Base-by-base conservation (phyloP, 2,329 filamentous ascomycete species). In the Microcyclospora tardicrescens region DNA sequence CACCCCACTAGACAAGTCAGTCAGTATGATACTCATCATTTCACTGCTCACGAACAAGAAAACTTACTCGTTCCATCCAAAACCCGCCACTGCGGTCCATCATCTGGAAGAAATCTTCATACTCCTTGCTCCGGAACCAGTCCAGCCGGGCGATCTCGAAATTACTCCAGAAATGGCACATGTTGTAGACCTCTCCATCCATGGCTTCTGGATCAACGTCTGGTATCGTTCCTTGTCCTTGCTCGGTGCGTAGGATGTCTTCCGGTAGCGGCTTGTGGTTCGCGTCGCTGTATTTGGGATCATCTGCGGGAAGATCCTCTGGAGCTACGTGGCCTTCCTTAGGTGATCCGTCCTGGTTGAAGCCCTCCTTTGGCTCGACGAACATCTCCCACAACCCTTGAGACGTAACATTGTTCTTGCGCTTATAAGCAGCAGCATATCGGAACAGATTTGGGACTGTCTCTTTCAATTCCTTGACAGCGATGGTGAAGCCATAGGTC, bases 121-220 rank as follows among this genome's bases (percentile, higher is more conserved):
- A 98, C 57, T 86, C 83, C 65, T 94, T 89, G 68, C 87, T 95
- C 52, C 91, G 78, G 74, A 96, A 96, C 77, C 86, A 98, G 65
- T 84, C 81, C 44, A 98, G 73, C 43, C 79, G 78, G 11, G 91
- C 91, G 65, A 98, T 98, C 63, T 98, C 91, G 51, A 98, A 98
- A 62, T 98, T 98, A 61, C 86, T 94, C 91, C 91, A 98, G 69
- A 95, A 98, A 68, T 98, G 91, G 61, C 91, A 98, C 91, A 98
- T 98, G 67, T 98, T 98, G 71, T 98, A 98, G 53, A 79, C 84
- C 61, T 98, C 91, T 46, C 86, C 85, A 59, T 96, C 89, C 91
- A 98, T 98, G 32, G 79, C 75, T 56, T 96, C 87, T 0, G 81
- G 79, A 55, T 96, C 85, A 40, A 95, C 82, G 32, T 91, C 78